Conservation (phyloP, 1,284 basidiomycete genomes). For the Neonothopanus nambi region DNA sequence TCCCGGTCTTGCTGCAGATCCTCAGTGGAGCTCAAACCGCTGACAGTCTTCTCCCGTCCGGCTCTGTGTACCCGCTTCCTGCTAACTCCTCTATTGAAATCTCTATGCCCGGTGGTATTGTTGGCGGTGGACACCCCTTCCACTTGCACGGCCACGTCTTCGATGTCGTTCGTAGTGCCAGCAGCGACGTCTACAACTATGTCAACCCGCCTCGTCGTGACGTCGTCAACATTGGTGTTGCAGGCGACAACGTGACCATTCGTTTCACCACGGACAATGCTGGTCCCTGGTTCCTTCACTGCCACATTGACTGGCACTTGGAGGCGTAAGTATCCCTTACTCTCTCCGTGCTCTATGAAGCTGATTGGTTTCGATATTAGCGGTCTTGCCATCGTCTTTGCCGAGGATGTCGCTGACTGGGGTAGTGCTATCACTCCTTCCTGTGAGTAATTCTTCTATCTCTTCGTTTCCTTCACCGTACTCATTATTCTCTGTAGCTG, state of each 20-base stretch:
- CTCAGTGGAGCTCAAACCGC: slow-evolving; percentile 25
- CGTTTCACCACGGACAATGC: slow-evolving; percentile 28
- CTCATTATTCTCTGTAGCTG: neutral
- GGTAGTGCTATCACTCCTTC: slow-evolving; percentile 1
- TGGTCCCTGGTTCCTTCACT: slow-evolving; percentile 29
- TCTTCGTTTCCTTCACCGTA: neutral
- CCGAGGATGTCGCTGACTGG: slow-evolving; percentile 10
- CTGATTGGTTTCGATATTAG: neutral
- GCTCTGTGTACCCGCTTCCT: slow-evolving; percentile 23
- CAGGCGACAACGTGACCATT: slow-evolving; percentile 26
- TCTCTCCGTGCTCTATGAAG: neutral
- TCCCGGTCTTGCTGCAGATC: slow-evolving; percentile 31
- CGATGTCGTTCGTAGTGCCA: slow-evolving; percentile 29
- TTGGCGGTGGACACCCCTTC: slow-evolving; percentile 25
- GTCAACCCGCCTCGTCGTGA: slow-evolving; percentile 28
- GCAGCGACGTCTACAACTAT: slow-evolving; percentile 27
- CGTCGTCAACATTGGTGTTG: slow-evolving; percentile 26
- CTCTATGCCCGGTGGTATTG: slow-evolving; percentile 20
- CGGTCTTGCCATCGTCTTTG: slow-evolving; percentile 15
- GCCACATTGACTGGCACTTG: slow-evolving; percentile 28
- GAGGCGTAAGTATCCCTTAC: slow-evolving; percentile 17
- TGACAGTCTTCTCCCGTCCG: slow-evolving; percentile 21
- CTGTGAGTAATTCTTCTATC: neutral
- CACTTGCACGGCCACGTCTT: slow-evolving; percentile 34
- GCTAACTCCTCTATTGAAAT: slow-evolving; percentile 26